Base-by-base conservation (phyloP, 768 basidiomycete species). In the Dacryopinax primogenitus region DNA sequence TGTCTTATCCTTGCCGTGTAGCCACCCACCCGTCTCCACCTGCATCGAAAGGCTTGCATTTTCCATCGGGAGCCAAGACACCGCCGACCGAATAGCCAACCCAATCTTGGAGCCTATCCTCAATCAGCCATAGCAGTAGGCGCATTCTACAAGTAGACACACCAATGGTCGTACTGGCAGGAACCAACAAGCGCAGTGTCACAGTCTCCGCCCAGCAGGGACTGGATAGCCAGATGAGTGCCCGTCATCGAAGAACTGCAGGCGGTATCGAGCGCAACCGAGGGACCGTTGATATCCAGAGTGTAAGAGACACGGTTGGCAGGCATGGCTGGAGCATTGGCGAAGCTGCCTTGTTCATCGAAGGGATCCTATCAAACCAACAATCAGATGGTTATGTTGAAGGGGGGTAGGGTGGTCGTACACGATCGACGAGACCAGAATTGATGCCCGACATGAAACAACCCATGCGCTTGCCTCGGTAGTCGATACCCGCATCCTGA, bases 211-310 rank as follows among this genome's bases (percentile, higher is more conserved):
- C 69, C 71, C 23, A 71, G 71, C 3, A 83, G 72, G 0, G 79
- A 76, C 33, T 78, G 77, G 1, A 81, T 73, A 1, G 79, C 82
- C 18, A 83, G 74, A 70, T 83, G 81, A 51, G 80, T 72, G 1
- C 79, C 79, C 3, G 74, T 77, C n/a, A 79, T 70, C 16, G 74
- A 76, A 21, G 80, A 82, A 35, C 79, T 81, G 67, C 82, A 83
- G 1, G 80, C 80, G 0, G 79, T 81, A 66, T 83, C 81, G 0
- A 78, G 68, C 3, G 81, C 78, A 34, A 82, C 66, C 2, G 82
- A 83, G 13, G 82, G 82, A 13, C 81, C 81, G 0, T 71, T 74
- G 21, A 77, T 65, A 62, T 78, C 75, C 45, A 77, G 72, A 0
- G 71, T 71, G 66, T 80, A 78, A 0, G 79, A 78, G 36, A 80